Conservation (phyloP, 2,329 filamentous ascomycete genomes). For the Fulvia fulva region DNA sequence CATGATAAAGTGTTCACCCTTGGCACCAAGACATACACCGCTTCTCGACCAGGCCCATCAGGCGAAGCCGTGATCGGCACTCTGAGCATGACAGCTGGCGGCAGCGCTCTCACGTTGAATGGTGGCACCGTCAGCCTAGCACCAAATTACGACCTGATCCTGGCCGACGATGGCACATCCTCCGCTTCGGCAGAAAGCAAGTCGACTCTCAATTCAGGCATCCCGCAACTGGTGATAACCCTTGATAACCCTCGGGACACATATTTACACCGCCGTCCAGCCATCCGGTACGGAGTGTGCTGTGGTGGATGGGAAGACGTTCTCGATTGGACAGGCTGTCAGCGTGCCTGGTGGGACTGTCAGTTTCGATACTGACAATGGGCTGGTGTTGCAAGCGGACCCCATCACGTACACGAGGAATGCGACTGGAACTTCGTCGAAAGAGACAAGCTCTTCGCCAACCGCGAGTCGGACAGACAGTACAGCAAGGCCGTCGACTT, state of each 20-base stretch:
- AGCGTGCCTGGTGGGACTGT: not conserved
- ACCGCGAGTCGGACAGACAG: too few species aligned
- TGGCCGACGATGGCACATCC: not conserved
- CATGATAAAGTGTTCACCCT: not conserved
- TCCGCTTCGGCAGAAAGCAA: too few species aligned
- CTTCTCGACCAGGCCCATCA: not conserved
- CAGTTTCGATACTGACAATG: not conserved
- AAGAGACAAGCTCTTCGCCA: too few species aligned
- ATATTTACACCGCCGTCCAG: slow-evolving; percentile 1
- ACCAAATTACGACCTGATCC: not conserved
- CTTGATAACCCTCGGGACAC: not conserved
- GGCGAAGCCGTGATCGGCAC: not conserved
- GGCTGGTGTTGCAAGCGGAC: not conserved
- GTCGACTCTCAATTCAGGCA: not conserved
- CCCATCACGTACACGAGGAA: not conserved
- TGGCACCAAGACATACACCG: slow-evolving; percentile 5
- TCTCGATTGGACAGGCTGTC: not conserved
- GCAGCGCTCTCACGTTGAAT: not conserved
- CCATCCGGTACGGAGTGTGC: not conserved
- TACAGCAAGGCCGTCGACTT: too few species aligned
- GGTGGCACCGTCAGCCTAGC: slow-evolving; percentile 5
- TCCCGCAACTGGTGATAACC: not conserved
- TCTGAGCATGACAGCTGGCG: slow-evolving; percentile 1
- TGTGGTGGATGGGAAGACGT: not conserved
- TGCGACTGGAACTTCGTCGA: too few species aligned